Base-by-base conservation (phyloP, 495 filamentous ascomycete genomes). In the Glarea lozoyensis region DNA sequence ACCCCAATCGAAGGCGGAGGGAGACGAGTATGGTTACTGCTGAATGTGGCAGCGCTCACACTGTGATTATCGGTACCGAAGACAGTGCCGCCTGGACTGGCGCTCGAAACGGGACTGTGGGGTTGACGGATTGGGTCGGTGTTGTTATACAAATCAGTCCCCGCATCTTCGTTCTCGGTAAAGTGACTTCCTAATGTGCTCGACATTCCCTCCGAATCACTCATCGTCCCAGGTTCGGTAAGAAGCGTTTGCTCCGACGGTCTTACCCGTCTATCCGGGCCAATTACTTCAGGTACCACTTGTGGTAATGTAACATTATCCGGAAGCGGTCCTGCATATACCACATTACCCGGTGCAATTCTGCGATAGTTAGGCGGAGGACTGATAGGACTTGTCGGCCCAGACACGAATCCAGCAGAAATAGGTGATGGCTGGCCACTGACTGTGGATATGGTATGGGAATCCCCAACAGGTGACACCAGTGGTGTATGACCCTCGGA, bases 251-350 rank as follows among this genome's bases (percentile, higher is more conserved):
- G 18, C 37, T 52, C 17, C 42, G 48, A 20, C 47, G 43, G 39
- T 10, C 59, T 31, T 9, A 50, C 52, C 10, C 54, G 51, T 18
- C 59, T 52, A 32, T 64, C 56, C 4, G 57, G 51, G 4, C 57
- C 51, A 12, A 67, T 52, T 1, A 66, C 51, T 15, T 58, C 58
- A 1, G 66, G 66, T 39, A 67, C 55, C 10, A 64, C 50, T 12
- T 36, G 33, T 4, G 69, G 69, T 15, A 73, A 48, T 23, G 58
- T 60, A n/a, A 75, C 48, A 43, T 67, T 66, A 35, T 69, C 65
- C 1, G 72, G 72, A 29, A 74, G 50, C 9, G 64, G 65, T 0
- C 70, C 72, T 1, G 72, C 57, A 34, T 70, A 75, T n/a, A 74
- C 53, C 4, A 75, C 65, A 23, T 66, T 52, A 4, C 64, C 64